Evolutionary conservation across 192 early-diverging fungal species (phyloP).

Genomic region (Funneliformis mosseae): DNA sequence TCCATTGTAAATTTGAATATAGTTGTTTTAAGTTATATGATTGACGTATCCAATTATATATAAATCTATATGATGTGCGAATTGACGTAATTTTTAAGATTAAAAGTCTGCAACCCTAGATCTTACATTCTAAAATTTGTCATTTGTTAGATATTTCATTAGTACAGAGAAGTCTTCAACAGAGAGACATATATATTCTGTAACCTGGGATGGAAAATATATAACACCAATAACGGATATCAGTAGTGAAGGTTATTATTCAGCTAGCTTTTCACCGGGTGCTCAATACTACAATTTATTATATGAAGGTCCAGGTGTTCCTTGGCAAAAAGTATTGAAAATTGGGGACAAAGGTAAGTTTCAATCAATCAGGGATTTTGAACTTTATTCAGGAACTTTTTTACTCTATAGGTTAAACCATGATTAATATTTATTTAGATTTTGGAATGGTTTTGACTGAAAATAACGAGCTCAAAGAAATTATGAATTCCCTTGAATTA

Average conservation of each 20-base stretch:
- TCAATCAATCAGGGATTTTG: background rate
- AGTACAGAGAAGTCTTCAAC: slow-evolving; percentile 43
- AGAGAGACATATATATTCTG: slow-evolving; percentile 48
- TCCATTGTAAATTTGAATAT: background rate
- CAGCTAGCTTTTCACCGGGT: slow-evolving; percentile 70
- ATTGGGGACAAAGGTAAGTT: slow-evolving; percentile 43
- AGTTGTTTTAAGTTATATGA: too few species aligned
- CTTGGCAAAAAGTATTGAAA: slow-evolving; percentile 71
- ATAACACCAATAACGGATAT: slow-evolving; percentile 44
- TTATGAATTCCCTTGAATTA: slow-evolving; percentile 59
- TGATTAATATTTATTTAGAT: slow-evolving; percentile 3
- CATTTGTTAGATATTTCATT: slow-evolving; percentile 32
- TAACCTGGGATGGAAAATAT: slow-evolving; percentile 35
- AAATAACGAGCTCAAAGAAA: slow-evolving; percentile 52
- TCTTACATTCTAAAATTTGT: background rate
- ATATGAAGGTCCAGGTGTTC: slow-evolving; percentile 85
- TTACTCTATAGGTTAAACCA: background rate
- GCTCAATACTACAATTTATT: slow-evolving; percentile 72
- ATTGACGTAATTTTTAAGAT: too few species aligned
- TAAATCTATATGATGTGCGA: too few species aligned
- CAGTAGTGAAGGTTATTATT: slow-evolving; percentile 63
- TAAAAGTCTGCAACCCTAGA: too few species aligned
- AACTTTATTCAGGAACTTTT: background rate
- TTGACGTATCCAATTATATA: too few species aligned
- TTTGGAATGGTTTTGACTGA: slow-evolving; percentile 61